phyloP scores from a whole-genome alignment of 108 stramenopile genomes.

The Asterionellopsis glacialis region DNA sequence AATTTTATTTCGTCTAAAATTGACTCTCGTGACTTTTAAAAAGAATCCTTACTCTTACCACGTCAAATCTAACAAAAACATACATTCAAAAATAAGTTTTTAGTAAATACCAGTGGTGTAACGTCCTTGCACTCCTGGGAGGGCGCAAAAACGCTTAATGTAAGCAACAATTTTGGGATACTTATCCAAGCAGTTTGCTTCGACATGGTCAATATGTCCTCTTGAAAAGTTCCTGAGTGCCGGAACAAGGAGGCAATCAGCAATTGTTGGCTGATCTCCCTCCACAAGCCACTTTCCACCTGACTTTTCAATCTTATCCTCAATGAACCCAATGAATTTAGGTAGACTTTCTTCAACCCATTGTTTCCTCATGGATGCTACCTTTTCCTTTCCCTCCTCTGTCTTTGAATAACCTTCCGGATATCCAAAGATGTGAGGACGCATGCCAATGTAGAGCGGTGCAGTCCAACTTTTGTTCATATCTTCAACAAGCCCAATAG shows the following conservation, averaged over 20 bases:
- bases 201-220: constrained; percentile 62
- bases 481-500: constrained; percentile 54
- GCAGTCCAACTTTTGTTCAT: constrained; percentile 46
- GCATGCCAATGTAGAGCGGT: constrained; percentile 38
- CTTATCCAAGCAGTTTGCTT: constrained; percentile 40
- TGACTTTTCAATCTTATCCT: constrained; percentile 27
- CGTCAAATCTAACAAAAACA: too few species aligned
- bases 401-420: constrained; percentile 38
- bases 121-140: constrained; percentile 28
- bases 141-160: constrained; percentile 25
- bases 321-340: constrained; percentile 31
- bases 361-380: constrained; percentile 40
- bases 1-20: too few species aligned
- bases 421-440: constrained; percentile 48
- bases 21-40: too few species aligned
- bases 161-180: constrained; percentile 37
- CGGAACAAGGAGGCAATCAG: constrained; percentile 52
- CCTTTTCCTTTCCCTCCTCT: constrained; percentile 42
- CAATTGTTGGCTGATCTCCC: constrained; percentile 55
- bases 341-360: constrained; percentile 50
- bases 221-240: constrained; percentile 28
- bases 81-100: too few species aligned
- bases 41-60: too few species aligned
- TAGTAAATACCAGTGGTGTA: constrained; percentile 18
- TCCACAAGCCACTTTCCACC: constrained; percentile 26